These are phyloP conservation scores for Keqinozyma sinolaborantium DNA, from an alignment of 1,139 yeast genomes.

Conservation along the genomic window DNA sequence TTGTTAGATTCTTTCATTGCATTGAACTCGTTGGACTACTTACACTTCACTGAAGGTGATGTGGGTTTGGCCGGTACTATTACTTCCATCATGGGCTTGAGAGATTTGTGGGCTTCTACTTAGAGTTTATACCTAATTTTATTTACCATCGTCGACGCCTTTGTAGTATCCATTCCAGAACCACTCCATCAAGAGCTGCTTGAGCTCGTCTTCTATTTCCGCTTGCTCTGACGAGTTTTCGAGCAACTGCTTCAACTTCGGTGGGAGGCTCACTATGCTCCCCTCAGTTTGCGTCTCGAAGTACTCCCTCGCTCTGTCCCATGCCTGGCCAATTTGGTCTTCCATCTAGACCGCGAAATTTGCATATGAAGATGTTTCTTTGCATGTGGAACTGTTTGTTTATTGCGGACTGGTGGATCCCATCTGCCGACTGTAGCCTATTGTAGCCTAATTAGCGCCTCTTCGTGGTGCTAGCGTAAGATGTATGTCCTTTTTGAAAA, in stretches of 20 bases:
- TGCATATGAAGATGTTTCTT: not conserved
- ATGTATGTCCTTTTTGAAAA: no score
- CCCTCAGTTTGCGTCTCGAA: constrained; percentile 5
- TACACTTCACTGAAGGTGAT: constrained; percentile 72
- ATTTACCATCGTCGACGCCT: constrained; percentile 10
- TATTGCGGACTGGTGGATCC: no score
- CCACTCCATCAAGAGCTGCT: constrained; percentile 22
- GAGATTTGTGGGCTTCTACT: constrained; percentile 59
- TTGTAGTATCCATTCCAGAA: constrained; percentile 34
- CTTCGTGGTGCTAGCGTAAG: no score
- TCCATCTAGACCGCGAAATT: not conserved
- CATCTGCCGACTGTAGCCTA: no score
- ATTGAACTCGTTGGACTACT: constrained; percentile 58
- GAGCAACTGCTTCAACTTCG: constrained; percentile 12
- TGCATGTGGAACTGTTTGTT: no score
- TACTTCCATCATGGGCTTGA: constrained; percentile 76
- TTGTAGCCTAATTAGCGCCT: no score
- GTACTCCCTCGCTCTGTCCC: not conserved
- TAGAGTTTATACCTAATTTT: constrained; percentile 3
- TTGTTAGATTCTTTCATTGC: constrained; percentile 75
- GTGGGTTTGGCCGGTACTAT: constrained; percentile 83
- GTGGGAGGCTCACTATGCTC: constrained; percentile 7
- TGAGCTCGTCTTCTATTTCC: constrained; percentile 20
- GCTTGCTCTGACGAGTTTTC: constrained; percentile 10
- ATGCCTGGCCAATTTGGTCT: not conserved